Evolutionary conservation across 257 asterid species (phyloP).

Genomic region (Thymus mandschuricus): DNA sequence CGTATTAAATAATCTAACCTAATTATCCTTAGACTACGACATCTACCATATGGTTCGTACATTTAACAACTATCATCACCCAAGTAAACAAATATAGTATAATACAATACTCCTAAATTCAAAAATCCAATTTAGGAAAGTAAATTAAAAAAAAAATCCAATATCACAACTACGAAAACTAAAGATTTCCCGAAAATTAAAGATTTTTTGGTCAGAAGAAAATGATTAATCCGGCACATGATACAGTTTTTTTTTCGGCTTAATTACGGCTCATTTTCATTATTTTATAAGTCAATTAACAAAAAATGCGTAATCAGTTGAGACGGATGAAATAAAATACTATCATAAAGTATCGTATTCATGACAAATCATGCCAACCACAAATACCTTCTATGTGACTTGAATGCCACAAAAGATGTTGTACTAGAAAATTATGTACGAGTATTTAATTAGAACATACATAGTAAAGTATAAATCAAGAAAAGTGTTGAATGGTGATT

Average conservation of each 20-base stretch:
- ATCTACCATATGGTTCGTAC: background rate
- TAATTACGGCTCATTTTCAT: too few species aligned
- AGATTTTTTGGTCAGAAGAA: background rate
- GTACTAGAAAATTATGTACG: background rate
- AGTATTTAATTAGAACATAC: background rate
- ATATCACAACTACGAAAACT: too few species aligned
- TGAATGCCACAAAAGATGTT: background rate
- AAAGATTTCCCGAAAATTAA: background rate
- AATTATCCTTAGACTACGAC: constrained; percentile 22
- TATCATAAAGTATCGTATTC: background rate
- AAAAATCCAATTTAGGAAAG: background rate
- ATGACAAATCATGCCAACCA: constrained; percentile 23
- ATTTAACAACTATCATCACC: background rate
- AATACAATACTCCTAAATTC: background rate
- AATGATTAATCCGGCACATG: background rate
- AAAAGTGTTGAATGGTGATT: background rate
- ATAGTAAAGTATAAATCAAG: constrained; percentile 14
- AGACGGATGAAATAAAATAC: too few species aligned
- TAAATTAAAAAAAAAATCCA: background rate
- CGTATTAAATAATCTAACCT: constrained; percentile 19
- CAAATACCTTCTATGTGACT: background rate
- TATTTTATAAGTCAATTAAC: too few species aligned
- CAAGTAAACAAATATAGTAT: background rate
- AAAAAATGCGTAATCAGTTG: too few species aligned
- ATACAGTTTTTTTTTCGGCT: background rate